phyloP scores from a whole-genome alignment of 345 rosid species.

The Aurinia saxatilis region DNA sequence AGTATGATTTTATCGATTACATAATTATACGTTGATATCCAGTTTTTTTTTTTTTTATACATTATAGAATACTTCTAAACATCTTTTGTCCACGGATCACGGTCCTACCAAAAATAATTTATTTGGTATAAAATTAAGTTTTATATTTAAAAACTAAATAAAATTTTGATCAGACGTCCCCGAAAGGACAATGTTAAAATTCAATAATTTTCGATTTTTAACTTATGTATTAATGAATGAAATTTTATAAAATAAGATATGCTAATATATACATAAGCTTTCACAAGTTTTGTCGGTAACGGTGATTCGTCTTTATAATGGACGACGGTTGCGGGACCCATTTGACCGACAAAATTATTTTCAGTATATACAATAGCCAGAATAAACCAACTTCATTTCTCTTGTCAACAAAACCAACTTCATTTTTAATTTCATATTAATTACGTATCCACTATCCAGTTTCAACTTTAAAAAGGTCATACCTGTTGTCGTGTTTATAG shows the following conservation, averaged over 20 bases:
- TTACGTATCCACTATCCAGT: not conserved
- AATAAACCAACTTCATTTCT: not conserved
- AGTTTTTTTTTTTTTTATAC: not conserved
- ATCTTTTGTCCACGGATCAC: not conserved
- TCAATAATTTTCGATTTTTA: not conserved
- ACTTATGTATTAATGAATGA: not conserved
- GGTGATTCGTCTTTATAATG: conserved; percentile 9
- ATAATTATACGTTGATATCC: not conserved
- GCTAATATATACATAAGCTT: not conserved
- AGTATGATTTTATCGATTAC: too few species aligned
- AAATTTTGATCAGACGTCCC: too few species aligned
- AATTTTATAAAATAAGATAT: not conserved
- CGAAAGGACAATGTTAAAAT: conserved; percentile 6
- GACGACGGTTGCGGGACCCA: conserved; percentile 22
- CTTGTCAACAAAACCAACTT: not conserved
- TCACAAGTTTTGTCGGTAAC: conserved; percentile 21
- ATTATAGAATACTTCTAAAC: not conserved
- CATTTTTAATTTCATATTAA: not conserved
- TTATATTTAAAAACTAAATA: not conserved
- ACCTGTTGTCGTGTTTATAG: too few species aligned
- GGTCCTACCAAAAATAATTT: not conserved
- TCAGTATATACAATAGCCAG: not conserved
- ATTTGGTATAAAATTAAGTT: not conserved
- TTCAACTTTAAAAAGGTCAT: too few species aligned
- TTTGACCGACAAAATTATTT: conserved; percentile 14